These are phyloP conservation scores for Didymella segeticola DNA, from an alignment of 2,329 filamentous ascomycete genomes.

Conservation along the genomic window DNA sequence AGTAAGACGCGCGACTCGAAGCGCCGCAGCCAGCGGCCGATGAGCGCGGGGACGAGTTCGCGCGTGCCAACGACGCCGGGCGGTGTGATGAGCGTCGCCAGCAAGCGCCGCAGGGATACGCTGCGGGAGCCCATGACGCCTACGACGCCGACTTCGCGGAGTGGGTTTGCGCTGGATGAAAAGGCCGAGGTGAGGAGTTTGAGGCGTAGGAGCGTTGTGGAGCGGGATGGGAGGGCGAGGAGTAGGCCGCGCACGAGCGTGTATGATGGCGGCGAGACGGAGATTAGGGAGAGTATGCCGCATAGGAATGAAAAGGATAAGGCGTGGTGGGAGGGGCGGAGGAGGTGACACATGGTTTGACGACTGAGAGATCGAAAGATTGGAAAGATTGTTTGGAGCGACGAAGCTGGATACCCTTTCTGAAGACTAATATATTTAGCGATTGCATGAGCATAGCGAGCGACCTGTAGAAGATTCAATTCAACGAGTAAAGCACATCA, in stretches of 20 bases:
- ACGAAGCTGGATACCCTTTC: slow-evolving; percentile 15
- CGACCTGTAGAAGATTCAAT: neutral
- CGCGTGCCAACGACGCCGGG: slow-evolving; percentile 3
- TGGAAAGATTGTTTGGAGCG: slow-evolving; percentile 4
- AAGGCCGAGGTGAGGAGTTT: slow-evolving; percentile 13
- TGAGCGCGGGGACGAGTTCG: slow-evolving; percentile 25
- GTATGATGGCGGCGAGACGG: slow-evolving; percentile 40
- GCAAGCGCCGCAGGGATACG: slow-evolving; percentile 26
- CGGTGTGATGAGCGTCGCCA: slow-evolving; percentile 9
- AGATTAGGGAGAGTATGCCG: slow-evolving; percentile 43
- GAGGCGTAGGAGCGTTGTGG: slow-evolving; percentile 12
- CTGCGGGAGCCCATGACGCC: slow-evolving; percentile 36
- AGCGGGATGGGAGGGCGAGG: slow-evolving; percentile 20
- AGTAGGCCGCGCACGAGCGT: slow-evolving; percentile 33
- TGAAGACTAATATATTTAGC: slow-evolving; percentile 11
- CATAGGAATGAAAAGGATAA: slow-evolving; percentile 42
- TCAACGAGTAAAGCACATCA: too few relatives aligned
- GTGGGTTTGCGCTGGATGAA: slow-evolving; percentile 28
- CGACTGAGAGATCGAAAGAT: too few relatives aligned
- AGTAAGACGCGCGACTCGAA: slow-evolving; percentile 29
- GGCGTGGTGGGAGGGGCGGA: slow-evolving; percentile 45
- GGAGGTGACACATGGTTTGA: neutral
- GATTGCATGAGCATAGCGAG: slow-evolving; percentile 12
- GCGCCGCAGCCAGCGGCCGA: slow-evolving; percentile 19
- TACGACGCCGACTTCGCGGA: too few relatives aligned